These are phyloP conservation scores for Mycena indigotica DNA, from an alignment of 768 basidiomycete genomes.

Conservation along the genomic window DNA sequence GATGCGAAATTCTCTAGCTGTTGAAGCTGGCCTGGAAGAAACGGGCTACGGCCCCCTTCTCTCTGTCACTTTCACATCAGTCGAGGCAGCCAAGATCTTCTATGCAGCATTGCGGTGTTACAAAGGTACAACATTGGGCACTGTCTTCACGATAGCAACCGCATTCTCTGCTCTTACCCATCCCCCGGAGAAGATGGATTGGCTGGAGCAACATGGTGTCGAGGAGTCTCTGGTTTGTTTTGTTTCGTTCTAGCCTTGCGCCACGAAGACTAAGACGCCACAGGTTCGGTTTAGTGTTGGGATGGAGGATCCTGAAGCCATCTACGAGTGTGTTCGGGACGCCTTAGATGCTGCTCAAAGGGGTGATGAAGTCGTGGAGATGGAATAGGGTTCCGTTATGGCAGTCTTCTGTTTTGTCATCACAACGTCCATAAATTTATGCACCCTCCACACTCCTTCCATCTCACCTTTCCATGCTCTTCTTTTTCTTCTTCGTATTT, in stretches of 20 bases:
- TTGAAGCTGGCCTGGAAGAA: not conserved
- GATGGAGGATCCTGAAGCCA: slow-evolving; percentile 40
- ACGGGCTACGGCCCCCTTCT: slow-evolving; percentile 42
- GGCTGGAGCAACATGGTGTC: slow-evolving; percentile 50
- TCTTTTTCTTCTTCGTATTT: not conserved
- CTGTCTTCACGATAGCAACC: slow-evolving; percentile 55
- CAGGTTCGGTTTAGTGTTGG: slow-evolving; percentile 53
- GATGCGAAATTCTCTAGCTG: slow-evolving; percentile 32
- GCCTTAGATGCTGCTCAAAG: slow-evolving; percentile 45
- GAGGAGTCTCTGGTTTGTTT: slow-evolving; percentile 31
- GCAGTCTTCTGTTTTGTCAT: too few species aligned
- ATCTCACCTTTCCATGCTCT: too few species aligned
- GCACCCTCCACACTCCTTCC: too few species aligned
- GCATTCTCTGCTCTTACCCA: slow-evolving; percentile 55
- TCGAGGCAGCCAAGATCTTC: slow-evolving; percentile 42
- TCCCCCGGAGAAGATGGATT: slow-evolving; percentile 47
- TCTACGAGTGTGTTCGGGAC: slow-evolving; percentile 40
- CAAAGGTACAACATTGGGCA: slow-evolving; percentile 53
- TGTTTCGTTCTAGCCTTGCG: not conserved
- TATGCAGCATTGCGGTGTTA: slow-evolving; percentile 48
- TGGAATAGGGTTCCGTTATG: too few species aligned
- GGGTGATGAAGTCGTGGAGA: too few species aligned
- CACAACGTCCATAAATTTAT: not conserved
- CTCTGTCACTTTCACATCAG: slow-evolving; percentile 45
- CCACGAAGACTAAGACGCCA: not conserved